A percentile compares a stretch with the other conserved stretches of the same genome.
phyloP scores from a whole-genome alignment of 768 basidiomycete species.

The Mycena vulgaris region DNA sequence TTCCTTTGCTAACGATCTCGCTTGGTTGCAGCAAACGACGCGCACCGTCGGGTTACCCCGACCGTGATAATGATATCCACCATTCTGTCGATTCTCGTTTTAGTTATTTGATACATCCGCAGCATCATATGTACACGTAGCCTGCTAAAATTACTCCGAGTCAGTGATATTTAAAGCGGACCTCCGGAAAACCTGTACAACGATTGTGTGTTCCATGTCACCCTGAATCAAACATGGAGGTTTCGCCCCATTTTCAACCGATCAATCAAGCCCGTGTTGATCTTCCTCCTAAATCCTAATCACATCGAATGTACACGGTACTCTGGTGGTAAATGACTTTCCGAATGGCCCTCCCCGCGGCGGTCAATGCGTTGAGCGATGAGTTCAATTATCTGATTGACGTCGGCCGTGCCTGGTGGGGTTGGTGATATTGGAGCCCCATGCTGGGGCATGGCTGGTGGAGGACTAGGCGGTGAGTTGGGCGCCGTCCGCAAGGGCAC shows the following conservation, averaged over 20 bases:
- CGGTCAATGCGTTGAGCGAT: constrained; percentile 35
- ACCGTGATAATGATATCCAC: not conserved
- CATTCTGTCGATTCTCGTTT: constrained; percentile 6
- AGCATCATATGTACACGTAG: not conserved
- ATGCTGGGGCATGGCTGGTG: not conserved
- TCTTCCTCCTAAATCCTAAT: not conserved
- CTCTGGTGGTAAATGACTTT: constrained; percentile 3
- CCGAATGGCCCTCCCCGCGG: not conserved
- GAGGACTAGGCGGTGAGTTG: not conserved
- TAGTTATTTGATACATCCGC: not conserved
- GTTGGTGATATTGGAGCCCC: not conserved
- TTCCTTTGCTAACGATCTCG: not conserved
- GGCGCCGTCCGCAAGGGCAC: not conserved
- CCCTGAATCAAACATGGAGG: too few relatives aligned
- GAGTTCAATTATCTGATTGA: constrained; percentile 26
- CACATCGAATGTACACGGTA: constrained; percentile 8
- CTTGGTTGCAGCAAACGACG: not conserved
- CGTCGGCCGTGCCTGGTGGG: not conserved
- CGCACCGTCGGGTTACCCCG: not conserved
- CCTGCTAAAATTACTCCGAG: too few relatives aligned
- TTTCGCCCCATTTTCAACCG: too few relatives aligned
- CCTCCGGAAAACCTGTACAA: too few relatives aligned
- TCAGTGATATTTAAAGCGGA: too few relatives aligned
- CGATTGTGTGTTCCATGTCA: too few relatives aligned
- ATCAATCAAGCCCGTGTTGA: too few relatives aligned